Conservation (phyloP, 306 rosid species). For the Trifolium fragiferum region DNA sequence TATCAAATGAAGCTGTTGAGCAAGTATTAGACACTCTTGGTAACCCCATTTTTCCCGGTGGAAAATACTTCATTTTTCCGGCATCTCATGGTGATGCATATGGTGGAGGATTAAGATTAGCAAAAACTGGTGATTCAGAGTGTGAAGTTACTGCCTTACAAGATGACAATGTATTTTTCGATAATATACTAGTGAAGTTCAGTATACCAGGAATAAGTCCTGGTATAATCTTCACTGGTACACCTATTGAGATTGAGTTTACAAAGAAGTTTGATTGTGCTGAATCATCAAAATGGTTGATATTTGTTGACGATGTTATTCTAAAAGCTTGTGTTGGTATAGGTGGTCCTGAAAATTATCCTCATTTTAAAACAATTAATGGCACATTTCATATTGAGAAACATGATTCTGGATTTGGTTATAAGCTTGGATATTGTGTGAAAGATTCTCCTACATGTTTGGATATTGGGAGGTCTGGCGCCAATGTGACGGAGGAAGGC, state of each 20-base stretch:
- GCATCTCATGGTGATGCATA: background rate
- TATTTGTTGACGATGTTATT: background rate
- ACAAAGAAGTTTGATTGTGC: background rate
- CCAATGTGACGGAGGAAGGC: background rate
- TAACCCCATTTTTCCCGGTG: background rate
- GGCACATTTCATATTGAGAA: constrained; percentile 22
- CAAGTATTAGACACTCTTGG: background rate
- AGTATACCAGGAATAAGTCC: background rate
- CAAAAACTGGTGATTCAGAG: background rate
- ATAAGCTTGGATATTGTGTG: constrained; percentile 32
- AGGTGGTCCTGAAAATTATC: constrained; percentile 21
- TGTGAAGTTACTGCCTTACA: constrained; percentile 23
- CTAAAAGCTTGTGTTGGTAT: constrained; percentile 5
- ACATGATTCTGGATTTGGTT: background rate
- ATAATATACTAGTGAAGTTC: background rate
- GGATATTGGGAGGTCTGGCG: constrained; percentile 26
- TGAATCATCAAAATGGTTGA: background rate
- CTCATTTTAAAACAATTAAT: background rate
- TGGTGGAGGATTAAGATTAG: constrained; percentile 20
- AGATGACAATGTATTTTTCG: background rate
- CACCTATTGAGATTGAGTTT: constrained; percentile 15
- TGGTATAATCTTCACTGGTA: constrained; percentile 1
- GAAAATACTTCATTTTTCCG: background rate
- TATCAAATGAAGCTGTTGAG: background rate
- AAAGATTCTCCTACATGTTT: background rate